Base-by-base conservation (phyloP, 148 eudicot species). In the Rhododendron vialii region DNA sequence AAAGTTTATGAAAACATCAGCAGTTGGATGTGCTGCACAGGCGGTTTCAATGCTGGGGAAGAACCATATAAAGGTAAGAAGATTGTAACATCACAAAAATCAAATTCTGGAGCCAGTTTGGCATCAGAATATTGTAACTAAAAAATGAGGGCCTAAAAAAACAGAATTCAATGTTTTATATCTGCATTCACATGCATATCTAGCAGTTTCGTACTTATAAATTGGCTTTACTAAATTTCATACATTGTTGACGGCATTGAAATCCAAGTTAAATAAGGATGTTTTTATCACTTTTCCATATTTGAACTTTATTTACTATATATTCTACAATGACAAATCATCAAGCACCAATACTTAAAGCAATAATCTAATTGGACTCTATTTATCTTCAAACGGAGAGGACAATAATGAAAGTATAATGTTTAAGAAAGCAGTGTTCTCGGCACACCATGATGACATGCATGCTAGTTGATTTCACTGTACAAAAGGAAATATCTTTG, bases 1-100 rank as follows among this genome's bases (percentile, higher is more conserved):
- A 87, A 97, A 97, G 90, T 97, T 97, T 80, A 97, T 97, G 51
- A 97, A 97, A 78, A 97, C 99, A 92, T 97, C 98, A 87, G 99
- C 98, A 14, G 98, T 97, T 53, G 98, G 98, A 84, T 97, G 99
- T 50, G 96, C 95, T 82, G 99, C 96, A 90, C 95, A 94, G 55
- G 99, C 98, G 36, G 94, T 95, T 92, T 97, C 99, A 78, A 97
- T 84, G 85, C 99, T 97, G 98, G 87, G 53, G 73, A 82, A 81
- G 24, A 84, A 77, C 24, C 78, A 78, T 30, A 35, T 20, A 41
- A 84, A 80, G 78, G 74, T 84, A 81, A 80, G 80, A 13, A 73
- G 43, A 43, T 14, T 24, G 11, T 75, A 53, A 83, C 18, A 12
- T 80, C 53, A 33, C 15, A 50, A 45, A 69, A n/a, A 69, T 77